Conservation (phyloP, 164 flowering plant species). For the Brasenia schreberi region DNA sequence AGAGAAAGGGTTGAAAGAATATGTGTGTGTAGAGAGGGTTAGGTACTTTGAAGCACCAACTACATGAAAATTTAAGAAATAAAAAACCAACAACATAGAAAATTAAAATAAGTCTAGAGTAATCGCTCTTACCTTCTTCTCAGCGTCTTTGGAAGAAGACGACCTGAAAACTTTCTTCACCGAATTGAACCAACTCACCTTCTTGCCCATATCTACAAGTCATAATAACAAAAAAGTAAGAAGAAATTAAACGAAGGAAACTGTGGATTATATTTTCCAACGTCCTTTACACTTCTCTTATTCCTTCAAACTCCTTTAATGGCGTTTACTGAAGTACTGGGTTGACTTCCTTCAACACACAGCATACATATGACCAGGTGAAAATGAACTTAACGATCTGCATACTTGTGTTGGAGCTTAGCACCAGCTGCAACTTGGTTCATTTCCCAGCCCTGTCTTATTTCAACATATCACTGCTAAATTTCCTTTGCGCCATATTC, state of each 20-base stretch:
- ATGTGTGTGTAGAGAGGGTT: too few relatives aligned
- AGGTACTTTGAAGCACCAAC: too few relatives aligned
- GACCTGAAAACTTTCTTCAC: constrained; percentile 19
- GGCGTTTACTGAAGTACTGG: too few relatives aligned
- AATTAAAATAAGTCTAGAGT: too few relatives aligned
- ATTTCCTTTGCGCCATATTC: too few relatives aligned
- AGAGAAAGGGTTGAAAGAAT: too few relatives aligned
- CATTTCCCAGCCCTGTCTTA: not conserved
- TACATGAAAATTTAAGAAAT: not conserved
- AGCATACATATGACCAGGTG: too few relatives aligned
- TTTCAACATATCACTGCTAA: too few relatives aligned
- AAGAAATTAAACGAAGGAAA: not conserved
- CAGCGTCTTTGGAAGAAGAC: constrained; percentile 10
- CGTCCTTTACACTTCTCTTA: not conserved
- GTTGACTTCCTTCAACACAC: too few relatives aligned
- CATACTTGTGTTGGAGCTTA: not conserved
- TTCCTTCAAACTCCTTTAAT: not conserved
- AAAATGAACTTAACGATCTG: not conserved
- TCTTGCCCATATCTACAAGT: constrained; percentile 13
- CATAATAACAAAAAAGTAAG: not conserved
- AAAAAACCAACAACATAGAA: not conserved
- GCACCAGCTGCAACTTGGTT: not conserved
- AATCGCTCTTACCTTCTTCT: constrained; percentile 8
- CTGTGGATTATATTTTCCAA: not conserved
- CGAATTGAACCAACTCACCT: constrained; percentile 15